These are phyloP conservation scores for Pilaira anomala DNA, from an alignment of 192 early-diverging fungal genomes.

Conservation along the genomic window DNA sequence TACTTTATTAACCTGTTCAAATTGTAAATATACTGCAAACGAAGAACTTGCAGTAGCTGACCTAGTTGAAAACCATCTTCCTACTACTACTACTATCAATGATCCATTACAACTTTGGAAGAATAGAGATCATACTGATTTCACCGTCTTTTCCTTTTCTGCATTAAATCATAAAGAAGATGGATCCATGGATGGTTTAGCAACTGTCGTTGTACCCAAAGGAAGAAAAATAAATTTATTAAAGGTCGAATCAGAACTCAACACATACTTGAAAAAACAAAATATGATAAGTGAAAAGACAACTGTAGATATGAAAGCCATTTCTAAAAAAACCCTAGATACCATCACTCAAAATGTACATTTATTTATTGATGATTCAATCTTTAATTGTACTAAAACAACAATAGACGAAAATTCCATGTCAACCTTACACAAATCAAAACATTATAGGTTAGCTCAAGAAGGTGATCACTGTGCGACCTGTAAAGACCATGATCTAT, in stretches of 20 bases:
- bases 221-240: conserved; percentile 11
- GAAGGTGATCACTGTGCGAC: conserved; percentile 48
- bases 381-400: too few species aligned
- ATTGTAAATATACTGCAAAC: conserved; percentile 84
- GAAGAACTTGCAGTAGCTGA: conserved; percentile 68
- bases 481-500: conserved; percentile 33
- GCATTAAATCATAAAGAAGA: background rate
- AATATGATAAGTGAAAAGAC: background rate
- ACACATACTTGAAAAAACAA: background rate
- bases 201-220: conserved; percentile 8
- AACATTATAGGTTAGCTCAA: conserved; percentile 46
- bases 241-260: conserved; percentile 15
- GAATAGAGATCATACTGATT: background rate
- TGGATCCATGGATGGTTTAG: background rate
- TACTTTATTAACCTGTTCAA: conserved; percentile 61
- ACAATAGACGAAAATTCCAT: too few species aligned
- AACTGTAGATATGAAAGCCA: background rate
- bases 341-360: background rate
- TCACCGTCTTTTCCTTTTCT: background rate
- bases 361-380: conserved; percentile 25
- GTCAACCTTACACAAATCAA: conserved; percentile 8
- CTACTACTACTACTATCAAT: background rate
- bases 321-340: background rate
- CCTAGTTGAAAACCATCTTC: background rate
- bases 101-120: background rate